Base-by-base conservation (phyloP, 805 yeast genomes). In the Blastobotrys terrestris region DNA sequence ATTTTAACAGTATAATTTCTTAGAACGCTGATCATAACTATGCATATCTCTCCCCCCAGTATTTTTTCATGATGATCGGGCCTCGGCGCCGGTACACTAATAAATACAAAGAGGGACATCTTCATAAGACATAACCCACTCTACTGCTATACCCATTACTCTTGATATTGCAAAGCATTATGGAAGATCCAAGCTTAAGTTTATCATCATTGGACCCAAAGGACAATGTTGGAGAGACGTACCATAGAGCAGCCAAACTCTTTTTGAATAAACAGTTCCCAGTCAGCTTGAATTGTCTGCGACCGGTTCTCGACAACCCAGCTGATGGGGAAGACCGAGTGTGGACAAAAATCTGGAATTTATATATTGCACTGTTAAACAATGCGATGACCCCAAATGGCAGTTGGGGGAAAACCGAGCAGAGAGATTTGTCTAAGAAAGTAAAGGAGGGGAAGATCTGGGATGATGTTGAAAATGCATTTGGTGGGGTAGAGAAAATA, bases 261-360 rank as follows among this genome's bases (percentile, higher is more conserved):
- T 26, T 26, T 26, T 26, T 26, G 11, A 26, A 26, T 26, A 26
- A 26, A 26, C 35, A 26, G 35, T 26, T 26, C 35, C 35, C 35
- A 26, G 35, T 26, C 35, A 26, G 35, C 11, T 26, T 26, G 35
- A 26, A 26, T 26, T 26, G 35, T 11, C 35, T 26, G 35, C 35
- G 35, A 26, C 35, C 35, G 5, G 35, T 26, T 26, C 35, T 26
- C 11, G 35, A 26, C 35, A 26, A 26, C 11, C 35, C 35, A 26
- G 35, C 35, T 11, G 35, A 26, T 26, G 35, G 35, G 11, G 35
- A 26, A 11, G 45, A 22, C 18, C 49, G 26, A 19, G 48, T 48
- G n/a, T 55, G 59, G 58, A 48, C 46, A 40, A 55, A 49, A 41
- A 44, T 53, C 26, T 59, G 62, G 62, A 58, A 52, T 18, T 48